A percentile compares a stretch with the other conserved stretches of the same genome.
phyloP scores from a whole-genome alignment of 2,329 filamentous ascomycete species.

The Fusarium sp. region DNA sequence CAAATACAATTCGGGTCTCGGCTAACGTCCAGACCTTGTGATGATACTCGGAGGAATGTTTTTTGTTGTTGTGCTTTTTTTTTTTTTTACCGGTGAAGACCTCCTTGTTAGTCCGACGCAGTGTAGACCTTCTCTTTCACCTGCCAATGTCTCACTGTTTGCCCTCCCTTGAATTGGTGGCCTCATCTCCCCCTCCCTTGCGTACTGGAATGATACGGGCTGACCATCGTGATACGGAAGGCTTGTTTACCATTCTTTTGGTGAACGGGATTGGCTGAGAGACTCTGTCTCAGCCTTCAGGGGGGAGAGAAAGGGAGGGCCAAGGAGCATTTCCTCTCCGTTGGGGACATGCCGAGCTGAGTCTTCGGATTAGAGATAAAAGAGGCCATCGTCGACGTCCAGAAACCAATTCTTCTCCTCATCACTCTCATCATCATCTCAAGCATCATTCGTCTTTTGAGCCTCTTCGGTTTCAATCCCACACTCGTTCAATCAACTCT shows the following conservation, averaged over 20 bases:
- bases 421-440: constrained; percentile 5
- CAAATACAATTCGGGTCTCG: not conserved
- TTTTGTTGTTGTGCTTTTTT: not conserved
- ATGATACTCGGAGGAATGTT: not conserved
- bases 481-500: constrained; percentile 31
- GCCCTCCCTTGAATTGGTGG: constrained; percentile 27
- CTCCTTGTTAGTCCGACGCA: not conserved
- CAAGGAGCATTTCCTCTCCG: not conserved
- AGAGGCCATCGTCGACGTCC: constrained; percentile 27
- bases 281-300: constrained; percentile 15
- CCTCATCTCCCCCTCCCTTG: constrained; percentile 32
- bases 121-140: not conserved
- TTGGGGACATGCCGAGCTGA: not conserved
- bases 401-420: not conserved
- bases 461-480: constrained; percentile 14
- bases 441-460: constrained; percentile 24
- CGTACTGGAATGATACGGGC: constrained; percentile 28
- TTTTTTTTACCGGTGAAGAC: not conserved
- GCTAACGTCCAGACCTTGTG: not conserved
- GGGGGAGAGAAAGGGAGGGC: constrained; percentile 5
- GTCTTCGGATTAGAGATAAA: constrained; percentile 30
- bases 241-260: constrained; percentile 32
- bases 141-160: not conserved
- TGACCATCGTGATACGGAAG: constrained; percentile 6
- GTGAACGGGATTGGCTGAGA: constrained; percentile 11